phyloP scores from a whole-genome alignment of 2,329 filamentous ascomycete species.

The Alternaria gaisen region DNA sequence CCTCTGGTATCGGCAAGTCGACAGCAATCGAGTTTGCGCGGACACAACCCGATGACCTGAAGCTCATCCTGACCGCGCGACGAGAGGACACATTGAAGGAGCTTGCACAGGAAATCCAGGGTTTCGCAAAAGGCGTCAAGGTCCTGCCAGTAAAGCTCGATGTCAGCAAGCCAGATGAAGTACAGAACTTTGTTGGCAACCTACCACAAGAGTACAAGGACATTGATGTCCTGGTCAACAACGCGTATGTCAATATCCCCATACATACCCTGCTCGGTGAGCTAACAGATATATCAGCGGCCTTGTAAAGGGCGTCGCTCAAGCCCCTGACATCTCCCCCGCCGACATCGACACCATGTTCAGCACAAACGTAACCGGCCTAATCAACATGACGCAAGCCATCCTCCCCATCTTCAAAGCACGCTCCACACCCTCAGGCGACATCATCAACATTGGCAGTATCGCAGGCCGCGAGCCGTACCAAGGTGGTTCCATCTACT shows the following conservation, averaged over 20 bases:
- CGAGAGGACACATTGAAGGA: slow-evolving; percentile 80
- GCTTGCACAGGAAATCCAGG: slow-evolving; percentile 77
- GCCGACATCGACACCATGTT: slow-evolving; percentile 90
- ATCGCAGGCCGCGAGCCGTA: slow-evolving; percentile 92
- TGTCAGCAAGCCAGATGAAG: slow-evolving; percentile 79
- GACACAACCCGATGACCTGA: slow-evolving; percentile 79
- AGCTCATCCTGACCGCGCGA: slow-evolving; percentile 88
- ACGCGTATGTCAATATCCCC: slow-evolving; percentile 14
- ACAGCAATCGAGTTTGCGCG: slow-evolving; percentile 93
- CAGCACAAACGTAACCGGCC: slow-evolving; percentile 88
- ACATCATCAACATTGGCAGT: slow-evolving; percentile 95
- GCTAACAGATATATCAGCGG: slow-evolving; percentile 59
- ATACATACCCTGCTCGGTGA: no score
- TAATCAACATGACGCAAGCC: slow-evolving; percentile 97
- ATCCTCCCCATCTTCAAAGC: slow-evolving; percentile 83
- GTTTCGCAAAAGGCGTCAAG: slow-evolving; percentile 77
- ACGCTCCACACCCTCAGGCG: slow-evolving; percentile 65
- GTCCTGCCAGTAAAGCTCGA: slow-evolving; percentile 86
- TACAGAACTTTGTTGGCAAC: slow-evolving; percentile 74
- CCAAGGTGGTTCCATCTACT: slow-evolving; percentile 87
- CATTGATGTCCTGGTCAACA: slow-evolving; percentile 88
- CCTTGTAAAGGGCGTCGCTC: slow-evolving; percentile 86
- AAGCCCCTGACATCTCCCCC: slow-evolving; percentile 81
- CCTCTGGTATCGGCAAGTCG: slow-evolving; percentile 85
- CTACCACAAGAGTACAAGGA: slow-evolving; percentile 84